Evolutionary conservation across 331 rosid species (phyloP), one percentile per base, ranked within the genome.

Genomic region (Pyracantha coccinea): DNA sequence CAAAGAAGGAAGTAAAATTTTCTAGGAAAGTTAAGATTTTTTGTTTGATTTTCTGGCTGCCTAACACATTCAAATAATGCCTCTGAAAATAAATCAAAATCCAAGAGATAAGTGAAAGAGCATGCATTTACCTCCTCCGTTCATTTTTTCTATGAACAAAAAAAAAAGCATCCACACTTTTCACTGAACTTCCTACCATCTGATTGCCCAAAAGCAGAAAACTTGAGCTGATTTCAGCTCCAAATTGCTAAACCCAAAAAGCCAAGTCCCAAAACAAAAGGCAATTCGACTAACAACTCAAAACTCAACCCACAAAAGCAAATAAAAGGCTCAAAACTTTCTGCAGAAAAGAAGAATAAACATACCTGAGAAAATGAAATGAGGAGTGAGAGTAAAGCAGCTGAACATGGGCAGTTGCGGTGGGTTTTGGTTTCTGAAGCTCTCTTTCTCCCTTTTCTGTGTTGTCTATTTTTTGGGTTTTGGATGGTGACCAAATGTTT

Each of bases 401-500:
- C 27, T 31, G 54, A 27, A 44, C 38, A 60, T 24, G 33, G 3
- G 67, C 38, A 47, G 4, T 19, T 2, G 67, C 20, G 17, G 29
- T 53, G 41, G 71, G 19, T 23, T 25, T 8, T 52, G 63, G 19
- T 68, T 23, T n/a, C 63, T 47, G 58, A 21, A 74, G 59, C 47
- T 52, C 20, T 9, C 19, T 65, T 55, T 58, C 41, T 27, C 68
- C 17, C 20, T 78, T 33, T 3, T 33, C 4, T 29, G 2, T 35
- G 45, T 13, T 38, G 45, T 38, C 1, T 38, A 10, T 13, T 38
- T 38, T 38, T 38, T 38, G 45, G 45, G 45, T 38, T 38, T 61
- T 74, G 33, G 73, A 77, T 31, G 72, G 68, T 71, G 68, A 69
- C 71, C 71, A 78, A 67, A 19, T 69, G 83, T 54, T 32, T 67